Conservation (phyloP, 2,329 filamentous ascomycete species). For the Verticillium klebahnii region DNA sequence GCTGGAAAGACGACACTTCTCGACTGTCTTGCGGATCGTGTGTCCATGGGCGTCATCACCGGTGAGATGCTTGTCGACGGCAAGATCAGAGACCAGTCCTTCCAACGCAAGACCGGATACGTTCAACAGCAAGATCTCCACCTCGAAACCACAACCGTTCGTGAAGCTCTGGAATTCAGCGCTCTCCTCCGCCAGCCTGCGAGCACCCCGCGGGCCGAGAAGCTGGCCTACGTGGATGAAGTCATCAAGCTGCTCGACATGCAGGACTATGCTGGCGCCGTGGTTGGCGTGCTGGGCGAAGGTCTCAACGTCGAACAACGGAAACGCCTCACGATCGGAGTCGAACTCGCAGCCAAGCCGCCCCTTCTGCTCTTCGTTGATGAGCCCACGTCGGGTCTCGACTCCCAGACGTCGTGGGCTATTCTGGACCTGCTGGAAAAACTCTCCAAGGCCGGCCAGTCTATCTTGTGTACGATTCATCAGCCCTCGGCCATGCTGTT, state of each 20-base stretch:
- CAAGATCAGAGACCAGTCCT: slow-evolving; percentile 67
- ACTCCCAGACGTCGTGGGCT: slow-evolving; percentile 90
- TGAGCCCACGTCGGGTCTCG: slow-evolving; percentile 90
- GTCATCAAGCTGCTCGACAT: slow-evolving; percentile 89
- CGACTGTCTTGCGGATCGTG: slow-evolving; percentile 79
- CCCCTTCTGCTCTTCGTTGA: slow-evolving; percentile 87
- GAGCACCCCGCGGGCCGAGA: slow-evolving; percentile 67
- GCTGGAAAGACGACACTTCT: slow-evolving; percentile 90
- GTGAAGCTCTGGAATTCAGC: slow-evolving; percentile 83
- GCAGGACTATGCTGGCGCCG: slow-evolving; percentile 82
- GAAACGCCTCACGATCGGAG: slow-evolving; percentile 84
- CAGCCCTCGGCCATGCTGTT: slow-evolving; percentile 96
- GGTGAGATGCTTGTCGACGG: slow-evolving; percentile 73
- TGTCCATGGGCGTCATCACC: slow-evolving; percentile 82
- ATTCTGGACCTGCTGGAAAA: slow-evolving; percentile 87
- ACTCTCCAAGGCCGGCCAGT: slow-evolving; percentile 81
- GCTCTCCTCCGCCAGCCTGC: slow-evolving; percentile 80
- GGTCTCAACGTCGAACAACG: slow-evolving; percentile 70
- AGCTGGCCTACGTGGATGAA: slow-evolving; percentile 82
- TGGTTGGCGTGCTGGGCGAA: slow-evolving; percentile 87
- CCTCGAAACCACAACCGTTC: slow-evolving; percentile 76
- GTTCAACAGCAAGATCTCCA: slow-evolving; percentile 93
- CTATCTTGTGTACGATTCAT: slow-evolving; percentile 95
- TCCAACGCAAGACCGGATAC: slow-evolving; percentile 90
- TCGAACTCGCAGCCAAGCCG: slow-evolving; percentile 89